Evolutionary conservation across 2,329 filamentous ascomycete species (phyloP).

Genomic region (Xylaria sp.): DNA sequence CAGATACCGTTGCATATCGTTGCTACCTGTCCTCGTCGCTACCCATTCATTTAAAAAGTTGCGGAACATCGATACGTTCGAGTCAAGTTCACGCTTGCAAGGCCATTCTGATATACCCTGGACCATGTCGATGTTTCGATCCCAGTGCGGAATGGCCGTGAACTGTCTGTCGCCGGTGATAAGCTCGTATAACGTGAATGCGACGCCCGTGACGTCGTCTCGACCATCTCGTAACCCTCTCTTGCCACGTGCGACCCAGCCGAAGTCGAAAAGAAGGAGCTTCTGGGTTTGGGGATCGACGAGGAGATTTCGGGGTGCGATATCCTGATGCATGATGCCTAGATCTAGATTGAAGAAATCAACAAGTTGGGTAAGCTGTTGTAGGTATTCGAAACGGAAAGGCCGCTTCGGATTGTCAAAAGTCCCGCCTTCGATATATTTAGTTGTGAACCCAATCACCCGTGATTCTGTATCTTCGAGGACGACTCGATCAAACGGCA

Average conservation of each 20-base stretch:
- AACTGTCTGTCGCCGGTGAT: slow-evolving; percentile 3
- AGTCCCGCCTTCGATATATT: slow-evolving; percentile 8
- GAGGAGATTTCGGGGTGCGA: slow-evolving; percentile 12
- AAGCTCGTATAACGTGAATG: slow-evolving; percentile 9
- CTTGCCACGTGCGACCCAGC: slow-evolving; percentile 6
- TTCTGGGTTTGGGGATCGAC: slow-evolving; percentile 4
- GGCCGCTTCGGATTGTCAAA: slow-evolving; percentile 10
- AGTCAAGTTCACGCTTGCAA: slow-evolving; percentile 3
- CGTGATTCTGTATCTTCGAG: slow-evolving; percentile 9
- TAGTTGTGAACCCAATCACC: slow-evolving; percentile 12
- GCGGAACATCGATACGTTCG: slow-evolving; percentile 1
- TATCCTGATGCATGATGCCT: slow-evolving; percentile 8
- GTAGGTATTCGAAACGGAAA: slow-evolving; percentile 13
- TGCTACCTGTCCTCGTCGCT: slow-evolving; percentile 31
- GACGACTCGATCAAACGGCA: not conserved
- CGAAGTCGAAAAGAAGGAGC: slow-evolving; percentile 10
- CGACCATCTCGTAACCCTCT: not conserved
- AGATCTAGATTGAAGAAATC: slow-evolving; percentile 7
- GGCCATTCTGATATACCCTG: slow-evolving; percentile 3
- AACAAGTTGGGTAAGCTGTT: slow-evolving; percentile 8
- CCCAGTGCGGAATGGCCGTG: not conserved
- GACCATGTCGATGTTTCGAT: slow-evolving; percentile 12
- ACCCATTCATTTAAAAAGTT: slow-evolving; percentile 19
- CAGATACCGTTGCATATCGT: slow-evolving; percentile 19
- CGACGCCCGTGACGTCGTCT: slow-evolving; percentile 9